Conservation (phyloP, 177 flowering plant genomes). For the Vitis hybrid region DNA sequence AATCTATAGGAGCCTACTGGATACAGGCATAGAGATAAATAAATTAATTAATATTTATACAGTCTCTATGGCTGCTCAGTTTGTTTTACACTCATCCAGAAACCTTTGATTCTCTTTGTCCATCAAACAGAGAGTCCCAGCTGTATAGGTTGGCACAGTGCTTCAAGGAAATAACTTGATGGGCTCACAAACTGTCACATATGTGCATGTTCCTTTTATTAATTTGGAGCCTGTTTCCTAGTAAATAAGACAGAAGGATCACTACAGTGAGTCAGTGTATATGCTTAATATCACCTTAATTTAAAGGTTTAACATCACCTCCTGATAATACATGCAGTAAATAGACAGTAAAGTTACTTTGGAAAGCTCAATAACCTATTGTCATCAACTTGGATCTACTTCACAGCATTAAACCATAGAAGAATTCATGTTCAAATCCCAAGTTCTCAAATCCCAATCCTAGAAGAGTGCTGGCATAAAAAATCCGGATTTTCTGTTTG, state of each 20-base stretch:
- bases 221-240: too few relatives aligned
- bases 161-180: not conserved
- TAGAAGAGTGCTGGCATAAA: slow-evolving; percentile 29
- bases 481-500: slow-evolving; percentile 21
- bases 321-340: slow-evolving; percentile 1
- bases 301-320: not conserved
- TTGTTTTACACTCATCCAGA: not conserved
- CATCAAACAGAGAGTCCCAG: not conserved
- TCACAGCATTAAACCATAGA: slow-evolving; percentile 42
- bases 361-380: not conserved
- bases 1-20: not conserved
- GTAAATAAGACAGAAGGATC: not conserved
- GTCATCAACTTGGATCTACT: slow-evolving; percentile 11
- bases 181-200: too few relatives aligned
- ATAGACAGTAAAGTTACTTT: not conserved
- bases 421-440: slow-evolving; percentile 49
- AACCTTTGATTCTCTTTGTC: not conserved
- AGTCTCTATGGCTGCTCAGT: not conserved
- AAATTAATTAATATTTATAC: not conserved
- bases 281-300: not conserved
- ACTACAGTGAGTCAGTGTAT: not conserved
- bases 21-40: not conserved
- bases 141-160: not conserved
- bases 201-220: too few relatives aligned
- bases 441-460: slow-evolving; percentile 38